These are phyloP conservation scores for Cyclaneusma minus DNA, from an alignment of 2,329 filamentous ascomycete genomes.

Conservation along the genomic window DNA sequence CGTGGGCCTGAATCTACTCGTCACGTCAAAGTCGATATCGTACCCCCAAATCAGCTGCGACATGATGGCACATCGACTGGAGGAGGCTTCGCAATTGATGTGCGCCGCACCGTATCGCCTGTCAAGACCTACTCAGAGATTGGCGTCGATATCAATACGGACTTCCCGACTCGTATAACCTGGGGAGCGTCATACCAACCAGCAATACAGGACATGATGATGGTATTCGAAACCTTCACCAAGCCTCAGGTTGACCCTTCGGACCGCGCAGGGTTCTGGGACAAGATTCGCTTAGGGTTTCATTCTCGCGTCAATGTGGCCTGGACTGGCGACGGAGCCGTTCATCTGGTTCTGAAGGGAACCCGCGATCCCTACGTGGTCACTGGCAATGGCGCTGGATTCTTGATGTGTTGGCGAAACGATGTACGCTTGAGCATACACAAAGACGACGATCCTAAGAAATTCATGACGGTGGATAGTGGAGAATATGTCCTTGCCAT, in stretches of 20 bases:
- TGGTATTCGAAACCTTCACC: slow-evolving; percentile 93
- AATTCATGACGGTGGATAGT: slow-evolving; percentile 91
- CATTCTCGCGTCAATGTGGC: slow-evolving; percentile 79
- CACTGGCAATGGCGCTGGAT: slow-evolving; percentile 82
- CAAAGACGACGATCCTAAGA: slow-evolving; percentile 70
- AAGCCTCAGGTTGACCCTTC: slow-evolving; percentile 91
- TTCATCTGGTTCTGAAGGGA: slow-evolving; percentile 84
- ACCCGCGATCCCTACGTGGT: slow-evolving; percentile 86
- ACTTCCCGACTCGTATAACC: slow-evolving; percentile 79
- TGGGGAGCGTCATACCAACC: slow-evolving; percentile 98
- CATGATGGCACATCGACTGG: slow-evolving; percentile 31
- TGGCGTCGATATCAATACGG: slow-evolving; percentile 81
- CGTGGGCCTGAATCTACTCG: slow-evolving; percentile 66
- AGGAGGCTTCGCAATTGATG: slow-evolving; percentile 66
- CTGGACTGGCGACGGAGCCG: slow-evolving; percentile 92
- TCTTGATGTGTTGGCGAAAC: slow-evolving; percentile 97
- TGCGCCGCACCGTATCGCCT: slow-evolving; percentile 79
- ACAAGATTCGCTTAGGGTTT: slow-evolving; percentile 89
- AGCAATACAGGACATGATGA: slow-evolving; percentile 99
- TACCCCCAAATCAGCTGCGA: slow-evolving; percentile 52
- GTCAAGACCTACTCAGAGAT: slow-evolving; percentile 96
- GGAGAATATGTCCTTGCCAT: slow-evolving; percentile 90
- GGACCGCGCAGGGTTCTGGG: slow-evolving; percentile 93
- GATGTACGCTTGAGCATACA: slow-evolving; percentile 82
- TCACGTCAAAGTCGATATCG: slow-evolving; percentile 67